phyloP scores from a whole-genome alignment of 2,329 filamentous ascomycete genomes.

The Aureobasidium melanogenum region DNA sequence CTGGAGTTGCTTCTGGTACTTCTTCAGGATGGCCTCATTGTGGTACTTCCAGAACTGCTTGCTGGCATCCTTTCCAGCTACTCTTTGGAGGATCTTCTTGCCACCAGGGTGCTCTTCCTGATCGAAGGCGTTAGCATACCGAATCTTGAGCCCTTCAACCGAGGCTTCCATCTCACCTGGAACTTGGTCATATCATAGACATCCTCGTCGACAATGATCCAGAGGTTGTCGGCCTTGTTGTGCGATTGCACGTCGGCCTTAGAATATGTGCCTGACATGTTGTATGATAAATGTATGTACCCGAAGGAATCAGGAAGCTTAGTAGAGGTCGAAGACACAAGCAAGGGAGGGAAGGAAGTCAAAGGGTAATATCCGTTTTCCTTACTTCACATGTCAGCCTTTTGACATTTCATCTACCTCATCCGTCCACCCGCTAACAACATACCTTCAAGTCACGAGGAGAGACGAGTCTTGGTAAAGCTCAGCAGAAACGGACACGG shows the following conservation, averaged over 20 bases:
- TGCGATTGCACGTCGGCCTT: conserved; percentile 81
- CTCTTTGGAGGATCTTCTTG: conserved; percentile 60
- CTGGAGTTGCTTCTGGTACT: conserved; percentile 71
- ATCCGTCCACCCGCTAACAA: background rate
- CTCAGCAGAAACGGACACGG: background rate
- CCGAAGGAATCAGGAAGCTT: background rate
- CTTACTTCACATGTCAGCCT: conserved; percentile 9
- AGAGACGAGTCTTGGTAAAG: background rate
- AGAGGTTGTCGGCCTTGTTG: conserved; percentile 78
- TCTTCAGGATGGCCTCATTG: conserved; percentile 71
- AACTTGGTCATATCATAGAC: conserved; percentile 84
- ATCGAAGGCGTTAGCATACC: background rate
- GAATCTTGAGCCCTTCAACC: background rate
- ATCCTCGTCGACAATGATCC: conserved; percentile 87
- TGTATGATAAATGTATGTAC: conserved; percentile 20
- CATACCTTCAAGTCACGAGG: conserved; percentile 6
- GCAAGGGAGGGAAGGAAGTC: conserved; percentile 10
- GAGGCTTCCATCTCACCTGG: conserved; percentile 20
- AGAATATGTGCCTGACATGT: conserved; percentile 83
- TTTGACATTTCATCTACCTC: background rate
- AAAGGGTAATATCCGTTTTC: background rate
- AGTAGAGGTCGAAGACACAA: background rate
- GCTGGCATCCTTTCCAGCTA: conserved; percentile 58
- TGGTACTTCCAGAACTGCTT: conserved; percentile 68
- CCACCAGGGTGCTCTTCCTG: conserved; percentile 40